Percentiles rank a stretch among this genome's conserved stretches.
These are phyloP conservation scores for Hanseniaspora vineae DNA, from an alignment of 805 yeast genomes.

Conservation along the genomic window DNA sequence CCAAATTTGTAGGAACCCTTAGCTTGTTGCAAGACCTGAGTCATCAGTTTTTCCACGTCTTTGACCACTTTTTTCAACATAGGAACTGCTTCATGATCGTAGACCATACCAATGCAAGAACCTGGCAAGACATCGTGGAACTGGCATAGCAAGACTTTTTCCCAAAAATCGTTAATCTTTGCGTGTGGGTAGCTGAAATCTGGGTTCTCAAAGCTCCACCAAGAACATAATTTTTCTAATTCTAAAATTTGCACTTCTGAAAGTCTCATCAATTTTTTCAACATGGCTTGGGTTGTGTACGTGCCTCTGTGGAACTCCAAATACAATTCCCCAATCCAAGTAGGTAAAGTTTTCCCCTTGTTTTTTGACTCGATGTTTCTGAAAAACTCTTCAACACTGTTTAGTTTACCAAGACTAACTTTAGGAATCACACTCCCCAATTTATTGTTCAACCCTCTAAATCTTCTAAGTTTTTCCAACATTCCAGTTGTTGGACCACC, in stretches of 20 bases:
- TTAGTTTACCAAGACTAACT: slow-evolving; percentile 49
- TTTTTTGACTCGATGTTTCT: slow-evolving; percentile 52
- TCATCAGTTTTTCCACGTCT: slow-evolving; percentile 38
- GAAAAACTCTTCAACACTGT: slow-evolving; percentile 63
- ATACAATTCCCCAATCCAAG: slow-evolving; percentile 91
- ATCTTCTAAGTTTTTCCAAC: slow-evolving; percentile 84
- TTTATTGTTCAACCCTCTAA: slow-evolving; percentile 75
- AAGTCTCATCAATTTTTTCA: slow-evolving; percentile 67
- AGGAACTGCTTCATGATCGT: slow-evolving; percentile 75
- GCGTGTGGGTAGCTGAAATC: slow-evolving; percentile 59
- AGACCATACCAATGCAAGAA: slow-evolving; percentile 87
- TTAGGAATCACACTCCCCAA: slow-evolving; percentile 61
- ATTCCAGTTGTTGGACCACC: slow-evolving; percentile 95
- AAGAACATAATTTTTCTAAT: slow-evolving; percentile 69
- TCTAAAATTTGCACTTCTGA: slow-evolving; percentile 73
- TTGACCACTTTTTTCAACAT: slow-evolving; percentile 49
- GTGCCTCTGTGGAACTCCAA: slow-evolving; percentile 96
- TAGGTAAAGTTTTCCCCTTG: slow-evolving; percentile 51
- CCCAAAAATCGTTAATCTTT: slow-evolving; percentile 68
- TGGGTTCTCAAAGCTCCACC: slow-evolving; percentile 41
- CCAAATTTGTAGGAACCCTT: slow-evolving; percentile 25
- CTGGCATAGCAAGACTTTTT: slow-evolving; percentile 77
- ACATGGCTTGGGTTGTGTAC: slow-evolving; percentile 84
- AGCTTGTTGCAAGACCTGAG: slow-evolving; percentile 35
- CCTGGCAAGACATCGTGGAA: slow-evolving; percentile 99